Conservation (phyloP, 345 rosid species). For the Cardamine occulta region DNA sequence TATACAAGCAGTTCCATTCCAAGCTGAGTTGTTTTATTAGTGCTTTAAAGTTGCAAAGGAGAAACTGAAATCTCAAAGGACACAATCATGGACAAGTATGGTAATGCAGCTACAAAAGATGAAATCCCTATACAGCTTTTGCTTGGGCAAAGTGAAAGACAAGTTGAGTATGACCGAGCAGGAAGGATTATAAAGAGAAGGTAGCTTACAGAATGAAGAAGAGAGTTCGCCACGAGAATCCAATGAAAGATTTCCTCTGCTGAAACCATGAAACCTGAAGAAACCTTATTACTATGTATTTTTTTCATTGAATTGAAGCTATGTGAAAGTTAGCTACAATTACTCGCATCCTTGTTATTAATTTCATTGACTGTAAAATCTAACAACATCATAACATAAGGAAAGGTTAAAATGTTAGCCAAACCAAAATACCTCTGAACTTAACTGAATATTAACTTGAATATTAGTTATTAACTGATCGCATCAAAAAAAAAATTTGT, state of each 20-base stretch:
- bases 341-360: neutral
- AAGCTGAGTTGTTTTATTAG: constrained; percentile 60
- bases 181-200: constrained; percentile 69
- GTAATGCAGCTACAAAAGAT: constrained; percentile 62
- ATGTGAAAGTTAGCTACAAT: neutral
- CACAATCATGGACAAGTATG: constrained; percentile 58
- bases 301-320: neutral
- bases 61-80: constrained; percentile 56
- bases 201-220: constrained; percentile 81
- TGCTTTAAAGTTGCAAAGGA: constrained; percentile 53
- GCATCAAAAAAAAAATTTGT: too few relatives aligned
- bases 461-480: too few relatives aligned
- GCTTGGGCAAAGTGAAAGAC: constrained; percentile 65
- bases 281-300: neutral
- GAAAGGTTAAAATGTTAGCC: neutral
- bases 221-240: constrained; percentile 66
- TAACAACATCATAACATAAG: neutral
- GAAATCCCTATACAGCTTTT: constrained; percentile 63
- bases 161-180: constrained; percentile 70
- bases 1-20: constrained; percentile 71
- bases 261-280: constrained; percentile 1
- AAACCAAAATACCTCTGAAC: neutral
- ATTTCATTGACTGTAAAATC: neutral
- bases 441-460: too few relatives aligned
- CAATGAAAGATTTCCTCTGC: constrained; percentile 46